Evolutionary conservation across 2,329 filamentous ascomycete species (phyloP).

Genomic region (Neopestalotiopsis rosae): DNA sequence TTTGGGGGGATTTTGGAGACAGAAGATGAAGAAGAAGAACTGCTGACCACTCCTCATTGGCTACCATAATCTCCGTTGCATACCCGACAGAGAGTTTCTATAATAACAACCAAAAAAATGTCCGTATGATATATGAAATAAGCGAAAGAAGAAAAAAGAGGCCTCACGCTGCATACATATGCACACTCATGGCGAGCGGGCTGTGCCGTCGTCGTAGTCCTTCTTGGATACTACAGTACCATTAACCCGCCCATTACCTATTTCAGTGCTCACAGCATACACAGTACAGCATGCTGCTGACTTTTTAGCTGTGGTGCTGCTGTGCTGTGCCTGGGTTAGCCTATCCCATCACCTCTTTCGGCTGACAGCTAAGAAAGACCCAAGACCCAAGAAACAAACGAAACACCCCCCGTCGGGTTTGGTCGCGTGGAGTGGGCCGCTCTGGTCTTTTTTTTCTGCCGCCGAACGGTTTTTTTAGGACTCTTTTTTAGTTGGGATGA

Average conservation of each 20-base stretch:
- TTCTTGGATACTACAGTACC: neutral
- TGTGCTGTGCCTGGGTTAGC: neutral
- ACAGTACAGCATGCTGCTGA: neutral
- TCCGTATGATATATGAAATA: neutral
- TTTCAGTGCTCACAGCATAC: neutral
- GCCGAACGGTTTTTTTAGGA: neutral
- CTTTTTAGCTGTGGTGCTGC: neutral
- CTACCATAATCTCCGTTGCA: too few relatives aligned
- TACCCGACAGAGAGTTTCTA: neutral
- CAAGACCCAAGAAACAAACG: too few relatives aligned
- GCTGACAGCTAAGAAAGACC: neutral
- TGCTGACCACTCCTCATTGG: too few relatives aligned
- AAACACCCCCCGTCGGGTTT: neutral
- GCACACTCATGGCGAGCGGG: neutral
- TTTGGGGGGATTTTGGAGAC: neutral
- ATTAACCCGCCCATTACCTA: neutral
- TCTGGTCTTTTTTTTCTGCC: neutral
- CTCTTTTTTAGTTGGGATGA: neutral
- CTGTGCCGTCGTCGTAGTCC: neutral
- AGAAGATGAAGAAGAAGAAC: too few relatives aligned
- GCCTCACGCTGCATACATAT: neutral
- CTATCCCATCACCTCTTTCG: neutral
- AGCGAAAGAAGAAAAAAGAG: neutral
- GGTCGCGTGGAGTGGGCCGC: neutral
- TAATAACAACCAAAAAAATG: neutral